These are phyloP conservation scores for Cercospora citrullina DNA, from an alignment of 2,329 filamentous ascomycete species.

Conservation along the genomic window DNA sequence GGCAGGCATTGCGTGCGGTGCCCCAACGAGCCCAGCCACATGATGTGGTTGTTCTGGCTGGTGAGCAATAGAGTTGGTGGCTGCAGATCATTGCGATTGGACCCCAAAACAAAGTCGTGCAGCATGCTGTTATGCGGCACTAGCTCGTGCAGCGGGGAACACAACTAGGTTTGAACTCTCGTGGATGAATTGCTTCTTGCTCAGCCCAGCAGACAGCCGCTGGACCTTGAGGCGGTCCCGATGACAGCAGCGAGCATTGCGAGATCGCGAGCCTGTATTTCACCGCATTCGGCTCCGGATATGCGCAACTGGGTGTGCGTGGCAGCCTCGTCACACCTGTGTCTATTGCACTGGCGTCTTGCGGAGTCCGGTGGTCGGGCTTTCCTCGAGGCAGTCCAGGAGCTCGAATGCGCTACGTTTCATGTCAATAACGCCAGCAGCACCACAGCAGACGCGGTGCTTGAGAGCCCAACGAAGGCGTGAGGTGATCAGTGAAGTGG, in stretches of 20 bases:
- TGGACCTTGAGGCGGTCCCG: background rate
- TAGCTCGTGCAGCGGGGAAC: constrained; percentile 8
- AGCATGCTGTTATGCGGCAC: background rate
- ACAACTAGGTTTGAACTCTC: background rate
- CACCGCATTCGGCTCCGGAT: background rate
- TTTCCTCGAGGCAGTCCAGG: background rate
- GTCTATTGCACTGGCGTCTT: background rate
- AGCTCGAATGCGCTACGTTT: background rate
- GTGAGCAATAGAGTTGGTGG: constrained; percentile 8
- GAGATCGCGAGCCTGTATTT: background rate
- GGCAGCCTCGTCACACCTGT: background rate
- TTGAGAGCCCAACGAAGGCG: constrained; percentile 1
- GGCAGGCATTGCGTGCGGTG: background rate
- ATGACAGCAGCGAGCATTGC: background rate
- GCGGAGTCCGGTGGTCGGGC: too few relatives aligned
- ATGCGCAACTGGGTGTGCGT: background rate
- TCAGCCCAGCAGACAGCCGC: background rate
- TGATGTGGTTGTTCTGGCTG: constrained; percentile 14
- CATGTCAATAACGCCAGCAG: background rate
- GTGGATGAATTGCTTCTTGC: constrained; percentile 4
- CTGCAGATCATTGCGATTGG: constrained; percentile 10
- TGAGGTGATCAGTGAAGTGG: background rate
- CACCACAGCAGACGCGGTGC: background rate
- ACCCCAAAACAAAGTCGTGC: constrained; percentile 1
- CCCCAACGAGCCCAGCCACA: constrained; percentile 1